Conservation (phyloP, 108 stramenopile species). For the Asterionellopsis glacialis region DNA sequence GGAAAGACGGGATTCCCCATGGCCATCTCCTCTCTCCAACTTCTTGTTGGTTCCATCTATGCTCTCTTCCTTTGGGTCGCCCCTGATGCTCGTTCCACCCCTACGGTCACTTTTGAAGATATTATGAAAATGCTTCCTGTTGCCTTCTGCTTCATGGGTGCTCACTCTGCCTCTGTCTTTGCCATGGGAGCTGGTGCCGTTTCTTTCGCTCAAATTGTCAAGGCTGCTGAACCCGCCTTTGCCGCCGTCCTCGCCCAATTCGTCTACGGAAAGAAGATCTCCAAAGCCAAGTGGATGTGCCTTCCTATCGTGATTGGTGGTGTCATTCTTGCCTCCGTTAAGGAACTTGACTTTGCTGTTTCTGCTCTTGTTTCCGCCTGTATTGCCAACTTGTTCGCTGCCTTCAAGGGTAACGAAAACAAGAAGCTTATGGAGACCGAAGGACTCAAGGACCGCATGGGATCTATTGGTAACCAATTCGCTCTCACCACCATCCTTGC, state of each 20-base stretch:
- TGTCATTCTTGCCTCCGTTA: constrained; percentile 86
- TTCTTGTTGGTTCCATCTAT: constrained; percentile 82
- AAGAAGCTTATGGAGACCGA: constrained; percentile 92
- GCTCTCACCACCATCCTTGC: constrained; percentile 83
- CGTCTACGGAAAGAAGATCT: constrained; percentile 81
- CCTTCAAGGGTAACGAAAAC: constrained; percentile 92
- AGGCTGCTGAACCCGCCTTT: constrained; percentile 92
- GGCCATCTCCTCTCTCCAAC: constrained; percentile 83
- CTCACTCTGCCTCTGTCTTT: constrained; percentile 89
- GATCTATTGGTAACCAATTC: constrained; percentile 90
- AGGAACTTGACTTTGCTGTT: constrained; percentile 91
- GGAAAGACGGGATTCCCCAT: constrained; percentile 89
- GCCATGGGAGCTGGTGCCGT: constrained; percentile 89
- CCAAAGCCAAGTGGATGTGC: constrained; percentile 91
- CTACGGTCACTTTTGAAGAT: constrained; percentile 71
- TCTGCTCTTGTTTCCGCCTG: constrained; percentile 85
- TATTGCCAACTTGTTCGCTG: constrained; percentile 91
- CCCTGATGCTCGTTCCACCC: constrained; percentile 76
- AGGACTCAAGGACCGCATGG: constrained; percentile 86
- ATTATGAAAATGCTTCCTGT: constrained; percentile 86
- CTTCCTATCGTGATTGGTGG: constrained; percentile 93
- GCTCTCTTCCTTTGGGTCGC: constrained; percentile 88
- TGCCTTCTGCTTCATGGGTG: constrained; percentile 89
- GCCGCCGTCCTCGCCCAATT: constrained; percentile 87
- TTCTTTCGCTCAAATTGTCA: constrained; percentile 93